These are phyloP conservation scores for Rhexocercosporidium sp. DNA, from an alignment of 2,329 filamentous ascomycete genomes.

Conservation along the genomic window DNA sequence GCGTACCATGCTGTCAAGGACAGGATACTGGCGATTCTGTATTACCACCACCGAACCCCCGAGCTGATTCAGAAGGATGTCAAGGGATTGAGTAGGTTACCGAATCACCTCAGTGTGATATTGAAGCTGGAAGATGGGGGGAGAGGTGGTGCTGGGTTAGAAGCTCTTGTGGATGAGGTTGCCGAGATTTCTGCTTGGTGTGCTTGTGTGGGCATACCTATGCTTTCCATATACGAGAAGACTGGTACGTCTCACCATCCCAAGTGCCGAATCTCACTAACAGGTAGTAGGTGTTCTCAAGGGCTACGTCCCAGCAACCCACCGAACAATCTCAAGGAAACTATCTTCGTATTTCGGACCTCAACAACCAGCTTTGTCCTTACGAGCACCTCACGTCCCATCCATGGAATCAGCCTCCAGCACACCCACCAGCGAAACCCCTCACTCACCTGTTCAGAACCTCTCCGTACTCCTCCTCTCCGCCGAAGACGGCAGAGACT, in stretches of 20 bases:
- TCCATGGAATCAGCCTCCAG: constrained; percentile 56
- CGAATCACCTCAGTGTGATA: constrained; percentile 87
- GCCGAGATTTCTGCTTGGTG: constrained; percentile 94
- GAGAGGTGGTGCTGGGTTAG: constrained; percentile 74
- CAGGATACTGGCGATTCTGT: constrained; percentile 79
- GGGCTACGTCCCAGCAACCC: constrained; percentile 83
- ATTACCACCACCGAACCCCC: constrained; percentile 95
- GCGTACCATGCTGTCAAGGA: constrained; percentile 80
- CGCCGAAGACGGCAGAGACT: constrained; percentile 87
- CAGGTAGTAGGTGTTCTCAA: constrained; percentile 76
- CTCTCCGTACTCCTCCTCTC: constrained; percentile 79
- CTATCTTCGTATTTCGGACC: constrained; percentile 87
- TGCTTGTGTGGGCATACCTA: constrained; percentile 83
- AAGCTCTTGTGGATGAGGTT: constrained; percentile 86
- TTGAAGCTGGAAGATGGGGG: constrained; percentile 75
- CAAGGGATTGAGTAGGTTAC: constrained; percentile 72
- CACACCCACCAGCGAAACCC: constrained; percentile 49
- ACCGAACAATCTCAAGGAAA: constrained; percentile 78
- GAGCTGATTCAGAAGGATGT: constrained; percentile 92
- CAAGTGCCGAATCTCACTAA: constrained; percentile 7
- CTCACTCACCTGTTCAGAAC: constrained; percentile 46
- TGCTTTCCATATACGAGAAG: constrained; percentile 89
- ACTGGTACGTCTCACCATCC: constrained; percentile 66
- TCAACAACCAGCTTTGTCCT: constrained; percentile 71
- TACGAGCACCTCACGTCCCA: constrained; percentile 73